Evolutionary conservation across 345 rosid genomes (phyloP), one percentile per base, ranked within the genome.

Genomic region (Euphorbia lathyris): DNA sequence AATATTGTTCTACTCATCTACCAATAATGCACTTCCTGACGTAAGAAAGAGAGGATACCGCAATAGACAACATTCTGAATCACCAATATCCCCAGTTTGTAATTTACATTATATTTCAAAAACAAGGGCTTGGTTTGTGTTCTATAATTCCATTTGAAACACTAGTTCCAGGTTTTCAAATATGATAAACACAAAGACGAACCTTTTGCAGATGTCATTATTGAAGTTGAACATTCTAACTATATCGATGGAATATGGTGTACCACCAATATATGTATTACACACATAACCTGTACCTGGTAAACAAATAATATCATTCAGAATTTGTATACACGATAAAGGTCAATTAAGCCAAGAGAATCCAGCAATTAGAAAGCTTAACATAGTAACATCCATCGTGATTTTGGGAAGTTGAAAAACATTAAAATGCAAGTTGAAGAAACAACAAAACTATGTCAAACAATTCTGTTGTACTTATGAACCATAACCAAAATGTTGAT

Each of bases 241-340:
- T 74, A 92, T 90, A 30, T 92, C 99, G 81, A 87, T 79, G 42
- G 93, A 73, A 76, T 76, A 79, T 7, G 91, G 96, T 4, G 68
- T 69, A 19, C 38, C 77, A 70, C 90, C 97, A 65, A 80, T 72
- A 74, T 78, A 83, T 58, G 88, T 76, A 70, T 81, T 87, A 80
- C 98, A 94, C 59, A 88, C 90, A 70, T 78, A 83, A 77, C 97
- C 97, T 34, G 90, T 79, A 76, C 90, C 97, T 90, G 83, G 71
- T 53, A 57, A 78, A 77, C 8, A 67, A 22, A 29, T 12, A 32
- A 50, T 14, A 36, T 58, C 8, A 55, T 27, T 63, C 25, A 14
- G 23, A 55, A 17, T n/a, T 59, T 48, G 27, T 48, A 61, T 5
- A 64, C 50, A n/a, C n/a, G 8, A 56, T 45, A 47, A 2, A 57